Evolutionary conservation across 2,329 filamentous ascomycete genomes (phyloP), one percentile per base, ranked within the genome.

Genomic region (Talaromyces funiculosus): DNA sequence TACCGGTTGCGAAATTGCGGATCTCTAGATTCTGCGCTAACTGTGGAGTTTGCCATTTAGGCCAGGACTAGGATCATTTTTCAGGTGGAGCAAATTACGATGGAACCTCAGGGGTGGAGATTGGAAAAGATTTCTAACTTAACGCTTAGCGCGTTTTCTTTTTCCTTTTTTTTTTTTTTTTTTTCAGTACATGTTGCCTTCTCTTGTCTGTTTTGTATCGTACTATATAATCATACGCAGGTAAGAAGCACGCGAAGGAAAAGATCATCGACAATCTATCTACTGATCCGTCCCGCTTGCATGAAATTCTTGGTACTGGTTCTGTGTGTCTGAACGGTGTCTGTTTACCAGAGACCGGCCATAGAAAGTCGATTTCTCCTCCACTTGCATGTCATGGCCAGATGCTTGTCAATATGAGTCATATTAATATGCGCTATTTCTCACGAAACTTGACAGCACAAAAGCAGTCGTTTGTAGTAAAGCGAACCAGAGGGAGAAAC

Each of bases 1-100:
- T 61, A 61, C 59, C 45, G 20, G 53, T 33, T 45, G 59, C 38
- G 59, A 57, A 51, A 43, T 33, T 51, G 59, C 59, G 59, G 59
- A 57, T 61, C 59, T 61, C 45, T 40, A 40, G 47, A 51, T 51
- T 51, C 3, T 51, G 47, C 29, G 26, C 47, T 49, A 47, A 38
- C 16, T 57, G 55, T 57, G 55, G 55, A 57, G 55, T 49, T 33
- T 35, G 20, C 47, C 43, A 29, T 47, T 47, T 26, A 14, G 43
- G 16, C 43, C 47, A 51, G 53, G 53, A 38, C 53, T 56, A 31
- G 37, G 53, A 45, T 56, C 53, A 56, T 56, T 45, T 42, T 31
- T 31, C 24, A 10, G 42, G 55, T 57, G 55, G 55, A 49, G 29
- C 55, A 49, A 37, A 49, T 57, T 57, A 20, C 42, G 55, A 57